Evolutionary conservation across 1,284 basidiomycete species (phyloP), one percentile per base, ranked within the genome.

Genomic region (Ceratobasidium sp.): DNA sequence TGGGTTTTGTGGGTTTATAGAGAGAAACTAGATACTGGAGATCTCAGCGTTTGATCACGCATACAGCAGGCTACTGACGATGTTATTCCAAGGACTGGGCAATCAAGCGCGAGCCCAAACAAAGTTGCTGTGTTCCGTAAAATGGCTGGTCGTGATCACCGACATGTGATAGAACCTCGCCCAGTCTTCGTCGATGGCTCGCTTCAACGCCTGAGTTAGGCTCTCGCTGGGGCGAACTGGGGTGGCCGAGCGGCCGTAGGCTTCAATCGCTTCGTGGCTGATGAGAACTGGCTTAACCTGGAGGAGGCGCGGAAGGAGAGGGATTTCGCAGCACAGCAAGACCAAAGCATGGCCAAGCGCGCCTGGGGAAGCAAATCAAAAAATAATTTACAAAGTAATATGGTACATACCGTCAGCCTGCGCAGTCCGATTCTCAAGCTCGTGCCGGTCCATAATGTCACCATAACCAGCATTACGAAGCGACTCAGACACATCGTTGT

Each of bases 151-250:
- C 8, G 51, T 34, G 22, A 56, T 65, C 22, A 27, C 24, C 5
- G 43, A 29, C 63, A 65, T 56, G 37, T 68, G 65, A 29, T 37
- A 68, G 27, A 68, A 31, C 37, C 51, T 19, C 1, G 65, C 65
- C 65, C 65, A 68, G 24, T 68, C 65, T n/a, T 68, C 65, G 41
- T 56, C 39, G 34, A 68, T 68, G 5, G 65, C 65, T 13, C 51
- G 65, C 16, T 56, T 48, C 31, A 68, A 56, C 49, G 39, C 16
- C 37, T 56, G 51, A n/a, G 37, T 48, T 29, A 49, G 56, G 16
- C 22, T 34, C 3, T 54, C 29, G 24, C 24, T 1, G 31, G 11
- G 3, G 2, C 49, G 27, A 51, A 56, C 11, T 13, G 65, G 37
- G 34, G 56, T 14, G 19, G 65, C n/a, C 11, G 51, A 24, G 49